Base-by-base conservation (phyloP, 2,329 filamentous ascomycete genomes). In the Teratosphaeria nubilosa region DNA sequence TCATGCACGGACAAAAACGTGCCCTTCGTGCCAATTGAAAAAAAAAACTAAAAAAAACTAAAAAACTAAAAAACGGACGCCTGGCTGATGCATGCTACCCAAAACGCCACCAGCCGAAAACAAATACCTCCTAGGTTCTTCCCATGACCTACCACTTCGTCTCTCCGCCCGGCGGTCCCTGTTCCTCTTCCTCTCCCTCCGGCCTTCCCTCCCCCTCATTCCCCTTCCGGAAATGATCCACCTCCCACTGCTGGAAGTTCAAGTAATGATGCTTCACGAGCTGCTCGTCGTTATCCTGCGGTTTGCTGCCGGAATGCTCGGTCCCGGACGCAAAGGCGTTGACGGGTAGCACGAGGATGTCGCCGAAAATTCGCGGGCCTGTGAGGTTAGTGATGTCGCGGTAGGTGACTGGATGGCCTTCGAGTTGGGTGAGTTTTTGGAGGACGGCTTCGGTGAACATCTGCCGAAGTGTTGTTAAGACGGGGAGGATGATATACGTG, bases 291-390 rank as follows among this genome's bases (percentile, higher is more conserved):
- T 62, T 62, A 25, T 53, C 59, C 48, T 37, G 50, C 14, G 41
- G 37, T 25, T 54, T 57, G 50, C 56, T 58, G 10, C 56, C 59
- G 22, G 60, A 63, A 31, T 63, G 61, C 11, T 27, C 37, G 30
- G 56, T 55, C 5, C 60, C 61, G 30, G 59, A 58, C 3, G 56
- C 63, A 30, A 64, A 65, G 7, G 55, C 58, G 55, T 57, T 62
- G 56, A 64, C 57, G 13, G 63, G 63, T 11, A 65, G 30, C 48
- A 65, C 53, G 5, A 64, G 55, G 11, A 64, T 61, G 51, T 64
- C 62, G 20, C 61, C 60, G 20, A 64, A 54, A 7, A 64, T 52
- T 37, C 45, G 60, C 24, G 60, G 59, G 20, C 30, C 50, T 32
- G 51, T 54, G 25, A 63, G 54, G 20, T 58, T 57, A 11, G 56